These are phyloP conservation scores for Helotiales sp. DNA, from an alignment of 2,329 filamentous ascomycete genomes.

Conservation along the genomic window DNA sequence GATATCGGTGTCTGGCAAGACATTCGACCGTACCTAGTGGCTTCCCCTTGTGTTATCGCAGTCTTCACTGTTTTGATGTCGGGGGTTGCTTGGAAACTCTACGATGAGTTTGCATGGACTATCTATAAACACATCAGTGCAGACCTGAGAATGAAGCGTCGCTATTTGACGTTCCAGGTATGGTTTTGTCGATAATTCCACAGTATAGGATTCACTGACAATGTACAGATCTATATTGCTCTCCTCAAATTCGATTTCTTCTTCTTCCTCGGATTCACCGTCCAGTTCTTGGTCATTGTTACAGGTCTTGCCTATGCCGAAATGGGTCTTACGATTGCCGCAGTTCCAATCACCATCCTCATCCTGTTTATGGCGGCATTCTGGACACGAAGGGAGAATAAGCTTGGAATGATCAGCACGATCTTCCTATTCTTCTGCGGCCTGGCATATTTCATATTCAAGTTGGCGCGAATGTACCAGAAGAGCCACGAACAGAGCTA, in stretches of 20 bases:
- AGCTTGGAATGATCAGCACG: slow-evolving; percentile 71
- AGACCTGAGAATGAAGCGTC: slow-evolving; percentile 93
- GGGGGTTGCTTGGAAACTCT: slow-evolving; percentile 88
- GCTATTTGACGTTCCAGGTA: slow-evolving; percentile 96
- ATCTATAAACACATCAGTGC: slow-evolving; percentile 99
- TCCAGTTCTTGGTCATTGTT: slow-evolving; percentile 95
- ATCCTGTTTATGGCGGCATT: slow-evolving; percentile 84
- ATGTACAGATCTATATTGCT: slow-evolving; percentile 87
- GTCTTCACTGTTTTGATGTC: slow-evolving; percentile 71
- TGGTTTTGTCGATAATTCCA: slow-evolving; percentile 22
- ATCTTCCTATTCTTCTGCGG: slow-evolving; percentile 87
- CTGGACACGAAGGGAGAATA: slow-evolving; percentile 82
- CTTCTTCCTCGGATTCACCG: slow-evolving; percentile 98
- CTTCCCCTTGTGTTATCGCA: slow-evolving; percentile 82
- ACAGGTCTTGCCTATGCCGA: slow-evolving; percentile 68
- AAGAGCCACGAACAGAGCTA: slow-evolving; percentile 61
- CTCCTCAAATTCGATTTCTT: slow-evolving; percentile 99
- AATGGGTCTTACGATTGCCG: slow-evolving; percentile 82
- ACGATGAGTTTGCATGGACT: slow-evolving; percentile 98
- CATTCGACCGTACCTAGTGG: slow-evolving; percentile 75
- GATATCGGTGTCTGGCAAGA: slow-evolving; percentile 61
- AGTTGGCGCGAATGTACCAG: slow-evolving; percentile 93
- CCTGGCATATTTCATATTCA: slow-evolving; percentile 96
- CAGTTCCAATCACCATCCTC: slow-evolving; percentile 85
- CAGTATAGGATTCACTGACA: slow-evolving; percentile 13